A percentile compares a stretch with the other conserved stretches of the same genome.
Conservation (phyloP, 202 grass and related monocot genomes). For the Musa balbisiana region DNA sequence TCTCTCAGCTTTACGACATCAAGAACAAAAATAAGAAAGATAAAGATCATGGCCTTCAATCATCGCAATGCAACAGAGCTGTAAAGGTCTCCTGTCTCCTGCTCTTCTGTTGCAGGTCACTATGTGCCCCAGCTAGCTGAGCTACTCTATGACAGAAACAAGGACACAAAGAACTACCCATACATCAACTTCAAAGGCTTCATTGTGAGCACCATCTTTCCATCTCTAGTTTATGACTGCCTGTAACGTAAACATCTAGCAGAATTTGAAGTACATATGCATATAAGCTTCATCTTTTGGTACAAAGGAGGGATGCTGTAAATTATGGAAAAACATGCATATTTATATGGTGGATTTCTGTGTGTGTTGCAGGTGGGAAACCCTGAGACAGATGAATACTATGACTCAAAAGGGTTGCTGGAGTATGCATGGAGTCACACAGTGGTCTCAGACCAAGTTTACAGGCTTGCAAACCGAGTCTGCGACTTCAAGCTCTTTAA, state of each 20-base stretch:
- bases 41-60: no score
- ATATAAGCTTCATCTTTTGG: no score
- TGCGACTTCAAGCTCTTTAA: slow-evolving; percentile 67
- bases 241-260: background rate
- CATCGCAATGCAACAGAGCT: no score
- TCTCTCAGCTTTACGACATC: background rate
- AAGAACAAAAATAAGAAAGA: background rate
- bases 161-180: slow-evolving; percentile 26
- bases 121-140: slow-evolving; percentile 89
- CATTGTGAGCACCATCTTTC: slow-evolving; percentile 39
- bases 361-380: slow-evolving; percentile 58
- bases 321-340: no score
- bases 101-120: slow-evolving; percentile 40
- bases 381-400: slow-evolving; percentile 69
- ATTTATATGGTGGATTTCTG: no score
- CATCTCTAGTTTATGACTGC: no score
- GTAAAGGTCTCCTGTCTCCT: background rate
- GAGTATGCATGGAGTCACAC: slow-evolving; percentile 88
- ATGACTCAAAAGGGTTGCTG: slow-evolving; percentile 56
- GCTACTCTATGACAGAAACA: slow-evolving; percentile 65
- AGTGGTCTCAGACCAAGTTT: slow-evolving; percentile 69
- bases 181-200: slow-evolving; percentile 82
- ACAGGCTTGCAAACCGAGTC: slow-evolving; percentile 34
- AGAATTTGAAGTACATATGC: background rate
- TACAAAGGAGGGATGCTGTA: no score